Conservation (phyloP, 1,284 basidiomycete species). For the Testicularia cyperi region DNA sequence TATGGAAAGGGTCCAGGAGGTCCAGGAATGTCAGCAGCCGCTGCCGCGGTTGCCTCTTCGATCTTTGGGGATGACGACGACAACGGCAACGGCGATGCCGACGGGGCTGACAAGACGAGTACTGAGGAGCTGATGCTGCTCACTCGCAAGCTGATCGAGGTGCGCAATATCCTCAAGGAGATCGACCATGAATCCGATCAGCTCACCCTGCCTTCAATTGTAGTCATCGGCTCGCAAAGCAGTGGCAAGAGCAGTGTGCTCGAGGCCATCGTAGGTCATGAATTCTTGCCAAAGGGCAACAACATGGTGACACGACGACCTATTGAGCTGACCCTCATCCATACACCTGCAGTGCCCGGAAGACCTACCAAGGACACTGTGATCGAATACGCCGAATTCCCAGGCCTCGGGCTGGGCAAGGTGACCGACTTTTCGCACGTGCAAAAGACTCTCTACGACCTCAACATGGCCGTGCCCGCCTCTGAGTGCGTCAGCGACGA, state of each 20-base stretch:
- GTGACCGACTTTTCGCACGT: slow-evolving; percentile 86
- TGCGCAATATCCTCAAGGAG: slow-evolving; percentile 85
- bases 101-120: slow-evolving; percentile 6
- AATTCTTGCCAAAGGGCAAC: slow-evolving; percentile 96
- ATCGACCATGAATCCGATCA: slow-evolving; percentile 83
- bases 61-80: slow-evolving; percentile 28
- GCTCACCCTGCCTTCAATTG: slow-evolving; percentile 91
- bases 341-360: slow-evolving; percentile 65
- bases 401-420: slow-evolving; percentile 80
- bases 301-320: slow-evolving; percentile 99
- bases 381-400: slow-evolving; percentile 89
- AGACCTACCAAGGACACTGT: slow-evolving; percentile 63
- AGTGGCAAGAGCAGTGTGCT: slow-evolving; percentile 96
- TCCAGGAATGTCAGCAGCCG: slow-evolving; percentile 15
- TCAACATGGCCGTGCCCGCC: slow-evolving; percentile 88
- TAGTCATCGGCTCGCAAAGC: slow-evolving; percentile 96
- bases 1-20: neutral
- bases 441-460: slow-evolving; percentile 87
- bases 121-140: slow-evolving; percentile 74
- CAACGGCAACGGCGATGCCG: slow-evolving; percentile 1
- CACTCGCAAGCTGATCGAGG: slow-evolving; percentile 93
- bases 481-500: slow-evolving; percentile 88
- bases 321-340: slow-evolving; percentile 93
- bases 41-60: slow-evolving; percentile 37
- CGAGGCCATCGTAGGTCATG: slow-evolving; percentile 95